Evolutionary conservation across 805 yeast species (phyloP).

Genomic region (Suhomyces sp.): DNA sequence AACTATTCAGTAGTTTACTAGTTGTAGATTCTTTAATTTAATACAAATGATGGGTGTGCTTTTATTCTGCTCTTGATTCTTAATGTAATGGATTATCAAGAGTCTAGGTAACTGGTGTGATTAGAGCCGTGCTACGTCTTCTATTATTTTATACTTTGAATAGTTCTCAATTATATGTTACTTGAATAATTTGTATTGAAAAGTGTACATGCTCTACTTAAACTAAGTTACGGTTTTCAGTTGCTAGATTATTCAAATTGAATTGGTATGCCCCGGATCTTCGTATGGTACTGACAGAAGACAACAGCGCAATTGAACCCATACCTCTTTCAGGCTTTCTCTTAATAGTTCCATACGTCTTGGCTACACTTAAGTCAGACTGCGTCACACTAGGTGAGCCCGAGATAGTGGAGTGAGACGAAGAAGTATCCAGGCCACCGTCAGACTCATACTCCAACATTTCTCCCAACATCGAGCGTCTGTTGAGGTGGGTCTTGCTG

Average conservation of each 20-base stretch:
- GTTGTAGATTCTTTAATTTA: too few species aligned
- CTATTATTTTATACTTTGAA: too few species aligned
- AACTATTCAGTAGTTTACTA: too few species aligned
- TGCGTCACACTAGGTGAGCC: conserved; percentile 2
- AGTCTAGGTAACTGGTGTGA: too few species aligned
- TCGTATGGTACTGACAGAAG: conserved; percentile 5
- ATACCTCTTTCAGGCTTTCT: background rate
- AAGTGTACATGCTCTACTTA: background rate
- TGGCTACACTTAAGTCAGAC: conserved; percentile 13
- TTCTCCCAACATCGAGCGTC: conserved; percentile 43
- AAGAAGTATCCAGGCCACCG: conserved; percentile 12
- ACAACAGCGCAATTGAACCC: background rate
- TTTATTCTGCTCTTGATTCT: too few species aligned
- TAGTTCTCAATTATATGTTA: too few species aligned
- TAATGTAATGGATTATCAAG: too few species aligned
- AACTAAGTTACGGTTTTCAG: background rate
- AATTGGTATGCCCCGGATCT: conserved; percentile 7
- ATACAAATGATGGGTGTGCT: too few species aligned
- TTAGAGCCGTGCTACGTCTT: too few species aligned
- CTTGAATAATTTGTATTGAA: too few species aligned
- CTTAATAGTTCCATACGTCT: conserved; percentile 16
- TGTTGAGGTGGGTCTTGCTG: conserved; percentile 24
- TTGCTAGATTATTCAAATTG: conserved; percentile 2
- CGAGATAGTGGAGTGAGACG: background rate
- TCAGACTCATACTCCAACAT: conserved; percentile 45